Base-by-base conservation (phyloP, 2,329 filamentous ascomycete genomes). In the Sporothrix euskadiensis region DNA sequence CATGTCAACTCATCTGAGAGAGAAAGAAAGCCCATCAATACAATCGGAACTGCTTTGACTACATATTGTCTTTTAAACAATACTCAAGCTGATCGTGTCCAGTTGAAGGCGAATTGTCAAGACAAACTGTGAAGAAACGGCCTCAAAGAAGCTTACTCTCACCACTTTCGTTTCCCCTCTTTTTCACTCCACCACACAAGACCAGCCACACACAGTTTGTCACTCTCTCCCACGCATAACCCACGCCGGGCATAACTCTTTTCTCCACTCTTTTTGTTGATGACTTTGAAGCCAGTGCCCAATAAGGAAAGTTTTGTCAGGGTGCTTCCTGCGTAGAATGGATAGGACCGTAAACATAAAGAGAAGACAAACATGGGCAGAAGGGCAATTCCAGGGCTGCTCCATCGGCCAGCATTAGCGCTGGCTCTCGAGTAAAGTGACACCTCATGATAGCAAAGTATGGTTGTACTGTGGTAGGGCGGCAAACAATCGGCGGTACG, bases 331-430 rank as follows among this genome's bases (percentile, higher is more conserved):
- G 26, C 26, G 26, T 26, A 26, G 26, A 26, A 1, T 26, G 26
- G 26, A 26, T 26, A 26, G 26, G 26, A 26, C 26, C 26, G 2
- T 26, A 26, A 26, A 26, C 26, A 26, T 26, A 26, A 26, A 26
- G 26, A 26, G 26, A 26, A 26, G 26, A 26, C 26, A 26, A 26
- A 26, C 26, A 26, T 1, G 26, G 19, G 22, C 6, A 54, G 49
- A 54, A 5, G 22, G 49, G 22, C 19, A 26, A 22, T 44, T 44
- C 41, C 41, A 44, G 41, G 41, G 41, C 9, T 57, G 22, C 54
- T 61, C 57, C 57, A 56, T 63, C 59, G 35, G 35, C 19, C 59
- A 35, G 19, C 59, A 41, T 63, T 63, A 63, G 59, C 59, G 59
- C 35, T 14, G 59, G 59, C 52, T 44, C 59, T 4, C n/a, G 19